These are phyloP conservation scores for Globisporangium barbulae DNA, from an alignment of 352 stramenopile species.

Conservation along the genomic window DNA sequence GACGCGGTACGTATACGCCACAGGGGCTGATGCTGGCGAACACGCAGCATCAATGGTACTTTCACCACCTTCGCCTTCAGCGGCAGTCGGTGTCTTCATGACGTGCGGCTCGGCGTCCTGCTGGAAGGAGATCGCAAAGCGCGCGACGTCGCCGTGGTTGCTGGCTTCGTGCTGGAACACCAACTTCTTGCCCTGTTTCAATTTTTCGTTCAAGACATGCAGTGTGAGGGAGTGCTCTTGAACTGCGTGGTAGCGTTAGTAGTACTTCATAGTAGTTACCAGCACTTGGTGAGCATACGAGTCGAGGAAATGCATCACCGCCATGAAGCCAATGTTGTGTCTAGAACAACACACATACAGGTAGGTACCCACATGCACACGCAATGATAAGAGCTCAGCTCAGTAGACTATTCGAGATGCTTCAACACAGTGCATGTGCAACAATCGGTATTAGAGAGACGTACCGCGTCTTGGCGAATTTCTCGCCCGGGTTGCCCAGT, in stretches of 20 bases:
- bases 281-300: slow-evolving; percentile 60
- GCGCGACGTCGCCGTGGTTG: slow-evolving; percentile 64
- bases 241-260: neutral
- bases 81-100: neutral
- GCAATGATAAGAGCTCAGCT: neutral
- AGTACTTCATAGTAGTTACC: slow-evolving; percentile 23
- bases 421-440: neutral
- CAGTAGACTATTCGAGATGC: neutral
- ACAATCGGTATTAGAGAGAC: neutral
- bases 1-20: slow-evolving; percentile 31
- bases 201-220: neutral
- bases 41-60: neutral
- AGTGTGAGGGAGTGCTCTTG: neutral
- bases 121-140: slow-evolving; percentile 61
- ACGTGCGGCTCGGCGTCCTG: slow-evolving; percentile 34
- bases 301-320: slow-evolving; percentile 61
- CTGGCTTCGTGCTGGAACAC: slow-evolving; percentile 50
- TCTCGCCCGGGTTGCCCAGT: slow-evolving; percentile 82
- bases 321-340: slow-evolving; percentile 79
- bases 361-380: neutral
- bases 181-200: slow-evolving; percentile 36
- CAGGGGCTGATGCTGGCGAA: no score
- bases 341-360: slow-evolving; percentile 21
- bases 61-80: neutral
- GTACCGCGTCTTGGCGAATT: slow-evolving; percentile 75